Evolutionary conservation across 345 rosid species (phyloP), one percentile per base, ranked within the genome.

Genomic region (Ceriops zippeliana): DNA sequence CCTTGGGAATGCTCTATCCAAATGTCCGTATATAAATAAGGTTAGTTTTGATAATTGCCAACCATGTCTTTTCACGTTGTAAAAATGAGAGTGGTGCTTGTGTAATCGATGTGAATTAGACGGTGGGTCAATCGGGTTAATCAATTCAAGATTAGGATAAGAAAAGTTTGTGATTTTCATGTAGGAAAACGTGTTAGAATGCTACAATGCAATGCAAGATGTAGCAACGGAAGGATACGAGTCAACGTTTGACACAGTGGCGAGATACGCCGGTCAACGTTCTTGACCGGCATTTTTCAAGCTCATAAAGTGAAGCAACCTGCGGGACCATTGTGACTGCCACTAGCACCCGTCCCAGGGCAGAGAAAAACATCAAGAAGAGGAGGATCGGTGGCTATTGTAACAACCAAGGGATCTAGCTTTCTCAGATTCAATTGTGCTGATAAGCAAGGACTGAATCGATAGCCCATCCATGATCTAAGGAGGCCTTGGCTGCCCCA

Each of bases 201-300:
- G 90, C 76, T 81, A 67, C n/a, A 69, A 71, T 56, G 70, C 70
- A 30, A 35, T 84, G 82, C 80, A 78, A 71, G 83, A 79, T 42
- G 81, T 79, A 81, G 82, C 69, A 46, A 70, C 19, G 75, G 84
- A 72, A 7, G 86, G 78, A 37, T 75, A 82, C 60, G 83, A 77
- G 62, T 79, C 81, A 11, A 21, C 68, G 7, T 60, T 65, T 22
- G 86, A 86, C 31, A 58, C 63, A 66, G 61, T 73, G 70, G 78
- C 75, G 19, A 80, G 83, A 81, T 31, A 79, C 96, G 69, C 78
- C 82, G 22, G 81, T 81, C 34, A 82, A 84, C 62, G 90, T 90
- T 65, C 85, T 88, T 63, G 90, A 84, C 71, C 79, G 68, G 62
- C 83, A 73, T 9, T 75, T 85, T 77, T 86, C 77, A 13, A 78